Percentiles rank a stretch among this genome's conserved stretches.
Conservation (phyloP, 2,329 filamentous ascomycete genomes). For the Penicillium rolfsii region DNA sequence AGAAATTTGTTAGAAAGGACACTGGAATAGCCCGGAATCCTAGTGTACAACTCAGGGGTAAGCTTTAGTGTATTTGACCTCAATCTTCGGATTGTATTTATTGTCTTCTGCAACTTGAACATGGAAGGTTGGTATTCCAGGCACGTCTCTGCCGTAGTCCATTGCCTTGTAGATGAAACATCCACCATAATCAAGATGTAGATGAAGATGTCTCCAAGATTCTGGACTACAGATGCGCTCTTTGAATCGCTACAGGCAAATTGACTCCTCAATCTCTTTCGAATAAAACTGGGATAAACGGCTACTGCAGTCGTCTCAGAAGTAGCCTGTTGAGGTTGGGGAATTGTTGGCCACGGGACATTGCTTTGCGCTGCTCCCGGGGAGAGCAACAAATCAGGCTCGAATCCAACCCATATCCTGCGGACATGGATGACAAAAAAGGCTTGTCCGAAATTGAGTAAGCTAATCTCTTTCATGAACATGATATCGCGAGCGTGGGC, state of each 20-base stretch:
- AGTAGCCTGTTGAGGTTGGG: background rate
- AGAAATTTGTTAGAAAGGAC: background rate
- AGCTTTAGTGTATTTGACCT: constrained; percentile 3
- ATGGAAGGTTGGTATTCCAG: background rate
- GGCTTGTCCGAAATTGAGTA: background rate
- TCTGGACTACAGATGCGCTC: background rate
- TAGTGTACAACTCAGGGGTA: background rate
- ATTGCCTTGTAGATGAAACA: background rate
- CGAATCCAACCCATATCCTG: background rate
- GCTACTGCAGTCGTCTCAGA: background rate
- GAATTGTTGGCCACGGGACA: background rate
- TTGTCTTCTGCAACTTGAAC: background rate
- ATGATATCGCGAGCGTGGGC: background rate
- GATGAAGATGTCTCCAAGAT: background rate
- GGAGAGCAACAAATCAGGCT: background rate
- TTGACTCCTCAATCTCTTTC: background rate
- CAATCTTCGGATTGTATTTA: background rate
- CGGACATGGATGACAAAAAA: background rate
- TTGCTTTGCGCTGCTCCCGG: background rate
- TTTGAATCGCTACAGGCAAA: background rate
- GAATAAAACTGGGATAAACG: background rate
- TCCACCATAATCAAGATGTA: background rate
- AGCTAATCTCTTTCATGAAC: background rate
- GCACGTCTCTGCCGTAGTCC: background rate
- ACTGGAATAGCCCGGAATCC: too few relatives aligned